phyloP scores from a whole-genome alignment of 805 yeast species.

The Torulaspora franciscae region DNA sequence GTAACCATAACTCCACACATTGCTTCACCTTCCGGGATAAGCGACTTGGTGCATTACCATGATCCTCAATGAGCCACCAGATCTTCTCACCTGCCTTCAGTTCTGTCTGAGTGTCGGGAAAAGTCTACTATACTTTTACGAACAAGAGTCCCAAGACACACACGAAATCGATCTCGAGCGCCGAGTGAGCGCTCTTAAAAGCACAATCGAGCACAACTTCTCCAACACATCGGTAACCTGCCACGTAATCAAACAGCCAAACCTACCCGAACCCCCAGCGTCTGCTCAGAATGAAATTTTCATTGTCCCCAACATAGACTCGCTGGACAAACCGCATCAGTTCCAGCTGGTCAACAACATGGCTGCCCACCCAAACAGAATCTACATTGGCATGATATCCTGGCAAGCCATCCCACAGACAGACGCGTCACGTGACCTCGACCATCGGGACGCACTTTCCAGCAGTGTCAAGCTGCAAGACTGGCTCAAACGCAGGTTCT shows the following conservation, averaged over 20 bases:
- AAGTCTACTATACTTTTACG: conserved; percentile 20
- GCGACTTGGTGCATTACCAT: neutral
- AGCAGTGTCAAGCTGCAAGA: conserved; percentile 16
- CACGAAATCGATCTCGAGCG: conserved; percentile 10
- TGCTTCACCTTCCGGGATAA: neutral
- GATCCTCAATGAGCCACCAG: conserved; percentile 15
- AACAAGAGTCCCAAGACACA: conserved; percentile 4
- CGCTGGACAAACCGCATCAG: conserved; percentile 14
- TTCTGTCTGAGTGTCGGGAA: conserved; percentile 18
- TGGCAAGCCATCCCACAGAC: conserved; percentile 6
- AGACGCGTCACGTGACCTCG: conserved; percentile 1
- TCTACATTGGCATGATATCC: conserved; percentile 13
- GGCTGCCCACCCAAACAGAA: conserved; percentile 2
- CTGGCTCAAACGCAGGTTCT: conserved; percentile 42
- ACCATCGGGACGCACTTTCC: neutral
- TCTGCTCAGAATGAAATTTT: conserved; percentile 7
- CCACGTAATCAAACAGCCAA: conserved; percentile 4
- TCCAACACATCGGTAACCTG: conserved; percentile 7
- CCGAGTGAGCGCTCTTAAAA: conserved; percentile 11
- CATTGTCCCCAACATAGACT: conserved; percentile 21
- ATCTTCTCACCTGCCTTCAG: conserved; percentile 19
- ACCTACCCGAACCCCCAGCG: conserved; percentile 1
- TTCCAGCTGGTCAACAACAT: conserved; percentile 13
- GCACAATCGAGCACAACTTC: conserved; percentile 9
- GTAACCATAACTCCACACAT: neutral